Evolutionary conservation across 2,329 filamentous ascomycete genomes (phyloP), one percentile per base, ranked within the genome.

Genomic region (Xylariaceae sp.): DNA sequence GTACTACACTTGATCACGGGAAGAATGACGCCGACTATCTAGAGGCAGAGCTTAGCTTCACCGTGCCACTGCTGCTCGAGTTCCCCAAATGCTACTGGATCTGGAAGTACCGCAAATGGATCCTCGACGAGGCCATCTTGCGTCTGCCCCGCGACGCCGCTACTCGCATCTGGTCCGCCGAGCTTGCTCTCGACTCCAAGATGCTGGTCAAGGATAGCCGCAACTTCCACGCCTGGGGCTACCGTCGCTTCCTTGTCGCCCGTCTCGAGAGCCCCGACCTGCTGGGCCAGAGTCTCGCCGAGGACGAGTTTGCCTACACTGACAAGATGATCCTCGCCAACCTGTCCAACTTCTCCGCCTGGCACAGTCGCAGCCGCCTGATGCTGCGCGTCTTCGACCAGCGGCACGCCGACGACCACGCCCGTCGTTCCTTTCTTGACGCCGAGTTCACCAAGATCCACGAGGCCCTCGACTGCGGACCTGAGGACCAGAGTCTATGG

Each of bases 81-180:
- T 92, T 83, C 58, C 94, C 94, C 6, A 99, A 99, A 68, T 97
- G 94, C 76, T 99, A 99, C 73, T 97, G 94, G 92, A 92, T 99
- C 63, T 99, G 94, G 94, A 95, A 96, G 60, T 92, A 96, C 69
- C 85, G 94, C 27, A 71, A 86, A 41, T 99, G 94, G 91, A 74
- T 92, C 3, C 75, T 99, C 12, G 75, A 85, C 47, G 81, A 89
- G 66, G 84, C 85, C 32, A 87, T 86, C 42, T 66, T 75, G 11
- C 75, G 84, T 15, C 74, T 96, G 10, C 78, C 82, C 2, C 54
- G 69, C 1, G 49, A 72, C 0, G 64, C 73, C 14, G 82, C 89
- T 2, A 77, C 80, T 18, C 70, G 75, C 36, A 75, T 96, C 44
- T 99, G 94, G 94, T 76, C 86, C 60, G 83, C 86, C 55, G 94